phyloP scores from a whole-genome alignment of 2,329 filamentous ascomycete species.

The Monosporascus cannonballus region DNA sequence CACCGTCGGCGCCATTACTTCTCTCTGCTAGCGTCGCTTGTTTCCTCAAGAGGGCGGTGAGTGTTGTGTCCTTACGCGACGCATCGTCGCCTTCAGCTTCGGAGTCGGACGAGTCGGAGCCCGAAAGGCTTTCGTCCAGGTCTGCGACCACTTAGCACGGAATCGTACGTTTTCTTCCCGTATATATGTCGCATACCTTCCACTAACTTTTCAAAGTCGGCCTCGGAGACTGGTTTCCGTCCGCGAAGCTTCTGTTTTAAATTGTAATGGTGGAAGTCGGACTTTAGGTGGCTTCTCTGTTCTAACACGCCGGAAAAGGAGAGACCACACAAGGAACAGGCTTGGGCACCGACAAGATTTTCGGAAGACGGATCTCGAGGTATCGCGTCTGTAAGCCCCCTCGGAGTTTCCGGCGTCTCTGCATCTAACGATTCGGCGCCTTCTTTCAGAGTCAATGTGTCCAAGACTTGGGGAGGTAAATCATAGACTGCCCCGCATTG shows the following conservation, averaged over 20 bases:
- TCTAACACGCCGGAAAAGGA: constrained; percentile 69
- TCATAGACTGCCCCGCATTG: constrained; percentile 62
- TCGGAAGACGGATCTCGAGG: constrained; percentile 21
- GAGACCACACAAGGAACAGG: constrained; percentile 75
- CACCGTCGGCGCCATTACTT: constrained; percentile 37
- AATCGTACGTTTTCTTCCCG: neutral
- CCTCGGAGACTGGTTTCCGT: constrained; percentile 64
- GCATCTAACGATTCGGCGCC: constrained; percentile 30
- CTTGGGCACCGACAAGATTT: constrained; percentile 56
- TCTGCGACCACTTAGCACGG: constrained; percentile 32
- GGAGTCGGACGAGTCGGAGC: constrained; percentile 68
- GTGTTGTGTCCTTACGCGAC: constrained; percentile 55
- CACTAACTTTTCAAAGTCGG: constrained; percentile 80
- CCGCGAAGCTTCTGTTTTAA: constrained; percentile 84
- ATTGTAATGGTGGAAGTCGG: constrained; percentile 91
- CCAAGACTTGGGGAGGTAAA: constrained; percentile 67
- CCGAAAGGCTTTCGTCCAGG: constrained; percentile 86
- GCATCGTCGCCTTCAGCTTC: constrained; percentile 57
- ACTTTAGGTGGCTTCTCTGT: constrained; percentile 79
- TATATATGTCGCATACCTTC: constrained; percentile 30
- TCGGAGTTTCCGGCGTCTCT: constrained; percentile 19
- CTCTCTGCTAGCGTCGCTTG: constrained; percentile 67
- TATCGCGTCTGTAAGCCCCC: constrained; percentile 17
- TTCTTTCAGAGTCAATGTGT: constrained; percentile 56
- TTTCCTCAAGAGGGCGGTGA: constrained; percentile 73